Percentiles rank a stretch among this genome's conserved stretches.
These are phyloP conservation scores for Theobroma cacao DNA, from an alignment of 345 rosid genomes.

Conservation along the genomic window DNA sequence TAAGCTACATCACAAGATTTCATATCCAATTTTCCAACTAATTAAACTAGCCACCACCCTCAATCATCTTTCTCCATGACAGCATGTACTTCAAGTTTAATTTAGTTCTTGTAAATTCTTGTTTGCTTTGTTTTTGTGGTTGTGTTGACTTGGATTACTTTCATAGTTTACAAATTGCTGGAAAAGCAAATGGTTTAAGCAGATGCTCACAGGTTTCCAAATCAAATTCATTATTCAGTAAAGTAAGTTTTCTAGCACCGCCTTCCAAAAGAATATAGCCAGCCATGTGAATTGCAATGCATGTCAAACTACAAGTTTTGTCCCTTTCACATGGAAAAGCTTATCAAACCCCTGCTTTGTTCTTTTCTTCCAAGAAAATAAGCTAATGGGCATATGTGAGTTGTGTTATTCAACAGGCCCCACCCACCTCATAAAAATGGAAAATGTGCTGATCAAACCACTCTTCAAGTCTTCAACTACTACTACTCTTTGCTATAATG, in stretches of 20 bases:
- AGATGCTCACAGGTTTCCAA: not conserved
- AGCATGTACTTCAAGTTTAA: not conserved
- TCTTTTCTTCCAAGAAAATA: not conserved
- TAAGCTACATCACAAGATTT: not conserved
- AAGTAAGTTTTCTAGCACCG: not conserved
- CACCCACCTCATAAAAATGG: not conserved
- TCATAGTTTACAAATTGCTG: too few species aligned
- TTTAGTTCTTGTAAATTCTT: too few species aligned
- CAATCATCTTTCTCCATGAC: not conserved
- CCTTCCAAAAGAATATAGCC: not conserved
- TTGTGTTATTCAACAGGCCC: not conserved
- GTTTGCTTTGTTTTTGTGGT: not conserved
- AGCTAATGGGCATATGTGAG: not conserved
- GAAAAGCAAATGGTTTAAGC: not conserved
- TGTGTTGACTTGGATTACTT: too few species aligned
- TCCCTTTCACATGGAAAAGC: not conserved
- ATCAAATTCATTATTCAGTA: not conserved
- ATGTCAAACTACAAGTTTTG: not conserved
- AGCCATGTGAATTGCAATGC: not conserved
- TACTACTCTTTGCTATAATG: not conserved
- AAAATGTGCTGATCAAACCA: not conserved
- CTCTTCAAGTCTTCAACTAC: not conserved
- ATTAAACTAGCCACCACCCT: too few species aligned
- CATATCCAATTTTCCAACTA: not conserved
- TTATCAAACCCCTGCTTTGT: not conserved